phyloP scores from a whole-genome alignment of 495 filamentous ascomycete genomes.

The Neurospora discreta region DNA sequence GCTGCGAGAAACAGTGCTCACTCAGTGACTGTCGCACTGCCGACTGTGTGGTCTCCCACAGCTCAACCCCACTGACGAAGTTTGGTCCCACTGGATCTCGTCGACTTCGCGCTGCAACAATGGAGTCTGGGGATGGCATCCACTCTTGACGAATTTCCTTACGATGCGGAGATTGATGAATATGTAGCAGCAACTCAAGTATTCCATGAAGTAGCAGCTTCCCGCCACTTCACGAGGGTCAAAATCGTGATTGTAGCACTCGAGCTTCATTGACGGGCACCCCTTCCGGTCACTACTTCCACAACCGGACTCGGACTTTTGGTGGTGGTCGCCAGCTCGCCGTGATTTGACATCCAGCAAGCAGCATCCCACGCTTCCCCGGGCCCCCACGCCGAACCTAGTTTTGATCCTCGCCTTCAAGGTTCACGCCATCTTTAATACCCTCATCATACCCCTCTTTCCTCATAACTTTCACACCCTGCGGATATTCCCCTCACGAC shows the following conservation, averaged over 20 bases:
- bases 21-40: neutral
- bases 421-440: conserved; percentile 14
- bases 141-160: neutral
- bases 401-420: conserved; percentile 2
- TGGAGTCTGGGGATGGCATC: neutral
- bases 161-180: neutral
- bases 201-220: neutral
- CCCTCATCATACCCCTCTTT: neutral
- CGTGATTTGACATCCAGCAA: conserved; percentile 13
- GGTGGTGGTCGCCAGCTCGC: neutral
- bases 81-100: neutral
- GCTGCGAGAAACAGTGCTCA: neutral
- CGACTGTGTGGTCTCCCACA: neutral
- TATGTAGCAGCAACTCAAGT: neutral
- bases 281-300: neutral
- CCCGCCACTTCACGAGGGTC: neutral
- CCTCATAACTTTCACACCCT: neutral
- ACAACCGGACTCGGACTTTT: neutral
- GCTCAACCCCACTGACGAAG: neutral
- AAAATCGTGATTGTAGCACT: neutral
- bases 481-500: neutral
- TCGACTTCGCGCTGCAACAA: neutral
- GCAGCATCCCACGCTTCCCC: conserved; percentile 25
- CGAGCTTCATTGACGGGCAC: neutral
- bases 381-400: conserved; percentile 16